Conservation (phyloP, 768 basidiomycete genomes). For the Cystofilobasidium capitatum region DNA sequence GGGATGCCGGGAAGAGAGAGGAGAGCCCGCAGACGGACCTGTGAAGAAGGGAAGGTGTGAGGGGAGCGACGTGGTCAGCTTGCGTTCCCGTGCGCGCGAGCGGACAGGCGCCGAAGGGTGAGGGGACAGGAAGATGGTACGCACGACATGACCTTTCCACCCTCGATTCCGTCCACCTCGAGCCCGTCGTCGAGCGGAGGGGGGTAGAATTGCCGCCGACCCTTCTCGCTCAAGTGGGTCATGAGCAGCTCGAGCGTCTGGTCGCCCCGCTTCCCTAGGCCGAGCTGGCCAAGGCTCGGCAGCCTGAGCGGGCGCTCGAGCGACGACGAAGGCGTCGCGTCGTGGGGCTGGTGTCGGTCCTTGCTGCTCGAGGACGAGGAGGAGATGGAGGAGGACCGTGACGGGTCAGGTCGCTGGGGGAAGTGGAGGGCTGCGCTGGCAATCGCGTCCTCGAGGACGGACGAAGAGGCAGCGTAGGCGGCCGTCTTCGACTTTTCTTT, state of each 20-base stretch:
- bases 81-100: too few species aligned
- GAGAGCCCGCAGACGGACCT: constrained; percentile 10
- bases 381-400: constrained; percentile 6
- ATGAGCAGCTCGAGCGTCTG: constrained; percentile 98
- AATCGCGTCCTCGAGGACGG: constrained; percentile 25
- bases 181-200: constrained; percentile 16
- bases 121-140: background rate
- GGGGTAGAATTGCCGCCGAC: constrained; percentile 69
- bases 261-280: constrained; percentile 43
- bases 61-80: background rate
- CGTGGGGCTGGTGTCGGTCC: constrained; percentile 15
- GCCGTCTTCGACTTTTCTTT: background rate
- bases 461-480: constrained; percentile 9
- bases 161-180: constrained; percentile 41
- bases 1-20: constrained; percentile 60
- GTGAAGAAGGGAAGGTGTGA: background rate
- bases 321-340: constrained; percentile 10
- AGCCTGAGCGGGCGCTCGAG: constrained; percentile 15
- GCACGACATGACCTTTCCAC: constrained; percentile 22
- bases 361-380: background rate
- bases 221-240: constrained; percentile 69
- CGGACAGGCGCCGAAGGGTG: too few species aligned
- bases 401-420: background rate
- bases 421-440: constrained; percentile 25
- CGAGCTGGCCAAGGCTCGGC: background rate